Percentiles rank a stretch among this genome's conserved stretches.
Evolutionary conservation across 306 rosid species (phyloP).

Genomic region (Vigna mungo): DNA sequence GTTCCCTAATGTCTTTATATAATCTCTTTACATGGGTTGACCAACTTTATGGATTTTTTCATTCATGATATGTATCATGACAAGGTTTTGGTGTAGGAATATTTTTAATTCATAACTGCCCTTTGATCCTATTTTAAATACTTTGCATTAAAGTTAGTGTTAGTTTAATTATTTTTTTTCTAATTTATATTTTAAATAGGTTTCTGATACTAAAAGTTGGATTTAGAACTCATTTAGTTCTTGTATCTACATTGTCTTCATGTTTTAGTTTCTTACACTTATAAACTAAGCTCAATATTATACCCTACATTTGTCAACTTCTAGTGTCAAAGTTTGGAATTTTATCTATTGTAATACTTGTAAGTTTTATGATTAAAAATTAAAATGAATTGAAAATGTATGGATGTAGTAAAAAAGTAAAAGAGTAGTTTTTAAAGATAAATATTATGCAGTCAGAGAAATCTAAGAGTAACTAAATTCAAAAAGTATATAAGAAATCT

Average conservation of each 20-base stretch:
- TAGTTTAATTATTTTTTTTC: background rate
- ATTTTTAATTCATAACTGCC: background rate
- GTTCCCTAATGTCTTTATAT: background rate
- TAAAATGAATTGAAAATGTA: too few relatives aligned
- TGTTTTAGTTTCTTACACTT: background rate
- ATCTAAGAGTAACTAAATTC: too few relatives aligned
- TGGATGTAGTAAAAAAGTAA: too few relatives aligned
- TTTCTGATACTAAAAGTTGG: background rate
- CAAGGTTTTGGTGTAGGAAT: background rate
- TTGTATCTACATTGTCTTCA: background rate
- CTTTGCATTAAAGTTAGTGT: background rate
- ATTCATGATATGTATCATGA: background rate
- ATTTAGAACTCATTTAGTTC: background rate
- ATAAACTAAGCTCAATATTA: background rate
- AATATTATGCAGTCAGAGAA: too few relatives aligned
- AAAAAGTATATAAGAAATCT: too few relatives aligned
- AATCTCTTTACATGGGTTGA: constrained; percentile 1
- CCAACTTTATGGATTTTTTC: background rate
- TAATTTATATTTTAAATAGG: background rate
- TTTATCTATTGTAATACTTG: background rate
- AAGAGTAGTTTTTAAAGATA: too few relatives aligned
- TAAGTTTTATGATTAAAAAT: too few relatives aligned
- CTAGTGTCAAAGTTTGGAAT: background rate
- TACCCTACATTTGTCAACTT: background rate
- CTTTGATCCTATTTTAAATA: background rate